Percentiles rank a stretch among this genome's conserved stretches.
These are phyloP conservation scores for Citrus sp. DNA, from an alignment of 345 rosid species.

Conservation along the genomic window DNA sequence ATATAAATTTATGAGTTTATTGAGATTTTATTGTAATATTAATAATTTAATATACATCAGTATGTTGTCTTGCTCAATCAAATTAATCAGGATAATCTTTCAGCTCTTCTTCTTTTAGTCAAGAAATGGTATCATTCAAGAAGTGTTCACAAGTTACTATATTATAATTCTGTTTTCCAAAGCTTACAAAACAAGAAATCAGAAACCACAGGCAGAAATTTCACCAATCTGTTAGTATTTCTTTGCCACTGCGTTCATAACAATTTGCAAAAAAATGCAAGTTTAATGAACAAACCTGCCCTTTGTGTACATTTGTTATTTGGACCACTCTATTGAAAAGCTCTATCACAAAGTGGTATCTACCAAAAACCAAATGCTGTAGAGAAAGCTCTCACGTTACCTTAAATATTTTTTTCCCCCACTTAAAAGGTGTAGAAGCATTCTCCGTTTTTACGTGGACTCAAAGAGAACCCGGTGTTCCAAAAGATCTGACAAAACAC, in stretches of 20 bases:
- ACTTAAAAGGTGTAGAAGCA: background rate
- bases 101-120: no score
- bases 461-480: slow-evolving; percentile 61
- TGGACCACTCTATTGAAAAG: background rate
- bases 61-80: no score
- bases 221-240: background rate
- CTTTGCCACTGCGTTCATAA: background rate
- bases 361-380: background rate
- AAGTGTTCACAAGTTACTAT: background rate
- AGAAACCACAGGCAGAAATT: background rate
- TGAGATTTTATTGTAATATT: no score
- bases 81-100: no score
- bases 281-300: no score
- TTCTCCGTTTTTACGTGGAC: slow-evolving; percentile 34
- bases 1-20: no score
- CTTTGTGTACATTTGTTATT: background rate
- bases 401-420: background rate
- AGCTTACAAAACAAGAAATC: background rate
- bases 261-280: background rate
- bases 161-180: background rate
- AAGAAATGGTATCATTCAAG: background rate
- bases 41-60: no score
- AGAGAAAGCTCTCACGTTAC: background rate
- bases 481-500: slow-evolving; percentile 62
- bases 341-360: background rate